Evolutionary conservation across 176 grass and related monocot species (phyloP), one percentile per base, ranked within the genome.

Genomic region (Ampelocalamus luodianensis): DNA sequence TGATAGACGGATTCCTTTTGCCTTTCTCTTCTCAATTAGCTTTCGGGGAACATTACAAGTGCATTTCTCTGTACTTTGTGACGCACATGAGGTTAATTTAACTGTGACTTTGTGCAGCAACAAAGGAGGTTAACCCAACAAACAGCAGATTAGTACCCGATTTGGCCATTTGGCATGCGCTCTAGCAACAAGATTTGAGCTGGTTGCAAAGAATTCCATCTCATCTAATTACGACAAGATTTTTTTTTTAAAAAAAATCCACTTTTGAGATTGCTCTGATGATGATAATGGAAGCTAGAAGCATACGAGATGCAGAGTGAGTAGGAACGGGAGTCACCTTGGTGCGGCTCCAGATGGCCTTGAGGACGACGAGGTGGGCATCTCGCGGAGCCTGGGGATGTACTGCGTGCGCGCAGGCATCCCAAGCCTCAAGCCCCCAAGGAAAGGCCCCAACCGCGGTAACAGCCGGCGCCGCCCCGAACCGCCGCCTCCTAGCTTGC

Each of bases 261-360:
- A 53, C 7, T 22, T 32, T 29, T 45, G 4, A 3, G 16, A 34
- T 12, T 10, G 15, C 29, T 55, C 29, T 12, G n/a, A 12, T n/a
- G 10, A 38, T 76, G 50, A 0, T 3, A 23, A n/a, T n/a, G 49
- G 72, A 38, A 38, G 50, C 17, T 29, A 22, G 43, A 50, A 79
- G 61, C 43, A 8, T 4, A 32, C 24, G 34, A 55, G 53, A 51
- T 26, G 17, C 11, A 82, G 51, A 29, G 29, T 29, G 29, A 29
- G 29, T 6, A 14, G 62, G 10, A 22, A 13, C 2, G 14, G 0
- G 39, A 13, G 4, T 24, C 96, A n/a, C n/a, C n/a, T n/a, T n/a
- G n/a, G n/a, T n/a, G n/a, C n/a, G n/a, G n/a, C n/a, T n/a, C n/a
- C 96, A 98, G 85, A 98, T 90, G 53, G 89, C 51, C 89, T 92